phyloP scores from a whole-genome alignment of 2,329 filamentous ascomycete species.

The Elsinoe australis region DNA sequence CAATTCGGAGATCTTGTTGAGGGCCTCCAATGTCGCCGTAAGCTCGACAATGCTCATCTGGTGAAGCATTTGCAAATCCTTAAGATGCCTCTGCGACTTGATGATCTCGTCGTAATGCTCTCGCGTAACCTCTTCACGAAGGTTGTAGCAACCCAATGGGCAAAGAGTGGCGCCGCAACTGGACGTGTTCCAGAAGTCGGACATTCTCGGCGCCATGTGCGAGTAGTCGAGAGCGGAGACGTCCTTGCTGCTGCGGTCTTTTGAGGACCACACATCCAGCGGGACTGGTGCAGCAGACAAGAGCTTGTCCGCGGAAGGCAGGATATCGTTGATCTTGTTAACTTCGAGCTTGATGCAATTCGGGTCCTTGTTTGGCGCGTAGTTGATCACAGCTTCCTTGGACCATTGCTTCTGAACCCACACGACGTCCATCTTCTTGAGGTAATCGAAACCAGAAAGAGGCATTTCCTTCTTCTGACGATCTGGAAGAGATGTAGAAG shows the following conservation, averaged over 20 bases:
- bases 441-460: constrained; percentile 21
- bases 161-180: constrained; percentile 19
- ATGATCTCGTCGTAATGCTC: constrained; percentile 19
- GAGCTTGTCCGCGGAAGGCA: constrained; percentile 18
- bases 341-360: constrained; percentile 15
- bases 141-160: constrained; percentile 15
- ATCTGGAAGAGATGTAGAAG: constrained; percentile 6
- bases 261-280: constrained; percentile 6
- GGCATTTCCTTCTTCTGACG: constrained; percentile 19
- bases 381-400: constrained; percentile 6
- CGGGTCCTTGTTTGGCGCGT: not conserved
- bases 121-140: constrained; percentile 18
- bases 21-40: constrained; percentile 8
- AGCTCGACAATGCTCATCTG: constrained; percentile 18
- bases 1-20: constrained; percentile 16
- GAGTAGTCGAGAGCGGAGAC: constrained; percentile 15
- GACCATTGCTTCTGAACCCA: constrained; percentile 20
- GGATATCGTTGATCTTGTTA: constrained; percentile 16
- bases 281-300: constrained; percentile 14
- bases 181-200: constrained; percentile 17
- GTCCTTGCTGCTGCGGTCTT: constrained; percentile 2
- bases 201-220: constrained; percentile 12
- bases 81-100: constrained; percentile 18
- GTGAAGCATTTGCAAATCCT: constrained; percentile 19
- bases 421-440: constrained; percentile 20